Evolutionary conservation across 805 yeast species (phyloP).

Genomic region (Yamadazyma akitaensis): DNA sequence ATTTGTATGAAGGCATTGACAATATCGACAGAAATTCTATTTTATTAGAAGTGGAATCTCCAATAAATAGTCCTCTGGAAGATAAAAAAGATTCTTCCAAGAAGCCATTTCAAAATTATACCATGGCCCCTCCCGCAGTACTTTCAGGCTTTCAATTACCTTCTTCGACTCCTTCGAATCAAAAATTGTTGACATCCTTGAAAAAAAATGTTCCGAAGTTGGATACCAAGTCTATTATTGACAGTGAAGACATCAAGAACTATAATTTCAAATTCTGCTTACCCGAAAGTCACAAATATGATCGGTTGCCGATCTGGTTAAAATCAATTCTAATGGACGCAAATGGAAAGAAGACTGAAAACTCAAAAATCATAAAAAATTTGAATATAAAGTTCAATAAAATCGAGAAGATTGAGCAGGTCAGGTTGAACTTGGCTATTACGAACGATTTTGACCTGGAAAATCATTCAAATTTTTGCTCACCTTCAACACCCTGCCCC

Average conservation of each 20-base stretch:
- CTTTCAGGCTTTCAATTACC: conserved; percentile 44
- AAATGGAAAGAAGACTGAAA: conserved; percentile 6
- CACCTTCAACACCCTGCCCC: conserved; percentile 42
- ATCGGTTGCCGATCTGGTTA: conserved; percentile 33
- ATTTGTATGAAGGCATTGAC: conserved; percentile 8
- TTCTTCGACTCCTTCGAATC: conserved; percentile 33
- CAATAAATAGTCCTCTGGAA: conserved; percentile 3
- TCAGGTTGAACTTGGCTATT: conserved; percentile 34
- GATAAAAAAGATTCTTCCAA: conserved; percentile 1
- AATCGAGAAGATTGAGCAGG: conserved; percentile 37
- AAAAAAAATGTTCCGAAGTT: conserved; percentile 30
- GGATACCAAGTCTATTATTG: conserved; percentile 15
- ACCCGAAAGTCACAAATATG: conserved; percentile 15
- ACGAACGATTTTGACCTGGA: conserved; percentile 11
- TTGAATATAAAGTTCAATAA: conserved; percentile 32
- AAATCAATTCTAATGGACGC: conserved; percentile 11
- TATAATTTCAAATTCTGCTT: conserved; percentile 24
- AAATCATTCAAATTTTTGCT: conserved; percentile 23
- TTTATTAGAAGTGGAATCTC: conserved; percentile 10
- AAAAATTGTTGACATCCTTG: conserved; percentile 33
- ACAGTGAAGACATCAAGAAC: conserved; percentile 9
- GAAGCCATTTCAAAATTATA: neutral
- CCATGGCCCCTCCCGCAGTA: conserved; percentile 10
- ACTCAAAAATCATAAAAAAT: conserved; percentile 20
- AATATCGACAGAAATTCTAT: neutral